Percentiles rank a stretch among this genome's conserved stretches.
phyloP scores from a whole-genome alignment of 768 basidiomycete genomes.

The Pleurotus salmoneostramineus region DNA sequence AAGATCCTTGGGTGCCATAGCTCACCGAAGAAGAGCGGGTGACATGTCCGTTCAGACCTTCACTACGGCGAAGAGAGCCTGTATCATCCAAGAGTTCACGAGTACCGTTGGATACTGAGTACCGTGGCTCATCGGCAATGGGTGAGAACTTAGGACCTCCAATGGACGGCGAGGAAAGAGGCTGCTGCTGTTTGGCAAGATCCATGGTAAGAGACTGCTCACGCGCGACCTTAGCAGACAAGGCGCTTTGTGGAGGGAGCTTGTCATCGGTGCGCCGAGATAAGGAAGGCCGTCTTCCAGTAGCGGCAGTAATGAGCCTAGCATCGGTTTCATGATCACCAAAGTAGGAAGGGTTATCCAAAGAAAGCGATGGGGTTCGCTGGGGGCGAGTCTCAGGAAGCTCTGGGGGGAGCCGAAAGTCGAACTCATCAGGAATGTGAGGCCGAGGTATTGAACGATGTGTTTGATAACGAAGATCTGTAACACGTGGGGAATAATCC shows the following conservation, averaged over 20 bases:
- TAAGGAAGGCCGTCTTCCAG: background rate
- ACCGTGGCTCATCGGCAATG: background rate
- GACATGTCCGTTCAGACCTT: background rate
- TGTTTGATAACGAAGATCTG: slow-evolving; percentile 3
- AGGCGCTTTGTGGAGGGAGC: background rate
- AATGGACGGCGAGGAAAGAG: slow-evolving; percentile 1
- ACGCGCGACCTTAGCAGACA: background rate
- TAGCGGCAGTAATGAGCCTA: background rate
- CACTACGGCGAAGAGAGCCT: background rate
- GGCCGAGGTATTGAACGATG: slow-evolving; percentile 4
- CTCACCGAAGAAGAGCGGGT: slow-evolving; percentile 3
- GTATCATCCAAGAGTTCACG: slow-evolving; percentile 2
- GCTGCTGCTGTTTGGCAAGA: background rate
- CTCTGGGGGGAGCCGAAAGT: slow-evolving; percentile 2
- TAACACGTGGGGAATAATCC: slow-evolving; percentile 2
- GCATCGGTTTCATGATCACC: slow-evolving; percentile 6
- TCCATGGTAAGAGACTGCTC: slow-evolving; percentile 7
- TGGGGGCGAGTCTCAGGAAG: background rate
- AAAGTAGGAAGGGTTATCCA: background rate
- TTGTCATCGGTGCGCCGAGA: background rate
- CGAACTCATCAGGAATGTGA: slow-evolving; percentile 4
- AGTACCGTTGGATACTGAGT: background rate
- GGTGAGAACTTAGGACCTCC: background rate
- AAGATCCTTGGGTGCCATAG: background rate
- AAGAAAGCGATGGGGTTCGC: slow-evolving; percentile 1